Base-by-base conservation (phyloP, 352 stramenopile genomes). In the Globisporangium carolinianum region DNA sequence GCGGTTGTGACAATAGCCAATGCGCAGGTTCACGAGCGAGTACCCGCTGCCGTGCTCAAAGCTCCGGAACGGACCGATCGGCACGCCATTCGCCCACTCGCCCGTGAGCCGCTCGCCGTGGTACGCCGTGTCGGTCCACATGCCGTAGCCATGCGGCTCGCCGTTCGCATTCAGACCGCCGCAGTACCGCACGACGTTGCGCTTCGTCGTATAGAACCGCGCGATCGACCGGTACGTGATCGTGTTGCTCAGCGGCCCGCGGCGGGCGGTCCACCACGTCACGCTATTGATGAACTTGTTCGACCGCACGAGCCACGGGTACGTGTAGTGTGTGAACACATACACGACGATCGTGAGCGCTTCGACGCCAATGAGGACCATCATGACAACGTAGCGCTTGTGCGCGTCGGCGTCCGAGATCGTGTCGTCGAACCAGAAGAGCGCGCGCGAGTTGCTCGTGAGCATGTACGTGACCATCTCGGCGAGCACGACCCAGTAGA, bases 111-210 rank as follows among this genome's bases (percentile, higher is more conserved):
- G 67, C 59, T 92, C 82, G 42, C 82, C 82, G 37, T 87, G 69
- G 61, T 71, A 89, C 1, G 67, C 66, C 57, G 83, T 71, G 63
- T 92, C 82, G 8, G 61, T 71, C 79, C 79, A 92, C 11, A 71
- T 71, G 1, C 82, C 82, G 47, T 65, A 71, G 14, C 82, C 82
- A 47, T 92, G 72, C 7, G 82, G 79, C 15, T 72, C 61, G 0
- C 66, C 64, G 1, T 72, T 38, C 1, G 53, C 66, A 51, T 89
- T 69, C 4, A 73, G 66, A 0, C 79, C 74, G 35, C 82, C 82
- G 9, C 62, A 69, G 63, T 90, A 92, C 11, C 56, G 63, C 54
- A 84, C 75, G 12, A 52, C 51, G 50, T 72, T 63, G 6, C 65
- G 66, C 35, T 69, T 71, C 4, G 49, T 45, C 14, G 58, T 75